Base-by-base conservation (phyloP, 441 rosid genomes). In the Macaranga tanarius region DNA sequence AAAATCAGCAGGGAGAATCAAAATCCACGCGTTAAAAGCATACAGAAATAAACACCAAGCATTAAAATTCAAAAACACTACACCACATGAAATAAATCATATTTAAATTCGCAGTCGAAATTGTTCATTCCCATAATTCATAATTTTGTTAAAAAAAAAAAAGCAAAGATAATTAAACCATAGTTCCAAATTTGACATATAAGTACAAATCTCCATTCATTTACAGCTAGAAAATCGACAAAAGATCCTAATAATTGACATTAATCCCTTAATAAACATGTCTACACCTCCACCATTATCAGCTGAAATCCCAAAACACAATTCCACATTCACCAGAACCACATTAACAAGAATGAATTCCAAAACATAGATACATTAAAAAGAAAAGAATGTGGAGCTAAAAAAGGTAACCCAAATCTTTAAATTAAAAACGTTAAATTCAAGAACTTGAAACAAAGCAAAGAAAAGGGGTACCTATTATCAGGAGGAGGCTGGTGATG, bases 361-460 rank as follows among this genome's bases (percentile, higher is more conserved):
- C 23, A 31, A 31, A 31, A 31, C 5, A 31, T 5, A 31, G 4
- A 31, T 31, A 31, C 13, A 64, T 22, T n/a, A 66, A 51, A 15
- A 61, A 64, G 28, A 16, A 13, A 63, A 75, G 74, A 73, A 67
- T 67, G 74, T 23, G 73, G 77, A 83, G 88, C 85, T 81, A 64
- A 75, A 74, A 58, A 19, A 50, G 23, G 5, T 20, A 26, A 62
- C 0, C 52, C 48, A 74, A 69, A 73, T 59, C 40, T 28, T 20
- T 4, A 2, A 31, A 44, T 47, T 56, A 60, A 42, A 4, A 69
- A 60, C 26, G 73, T 69, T 62, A 75, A 78, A 72, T 22, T 42
- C 59, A 62, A 45, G 20, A 70, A 69, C 71, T 72, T 40, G 52
- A 48, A 64, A 50, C 64, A 25, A 62, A 47, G 62, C 15, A 1